These are phyloP conservation scores for Candolleomyces aberdarensis DNA, from an alignment of 768 basidiomycete genomes.

Conservation along the genomic window DNA sequence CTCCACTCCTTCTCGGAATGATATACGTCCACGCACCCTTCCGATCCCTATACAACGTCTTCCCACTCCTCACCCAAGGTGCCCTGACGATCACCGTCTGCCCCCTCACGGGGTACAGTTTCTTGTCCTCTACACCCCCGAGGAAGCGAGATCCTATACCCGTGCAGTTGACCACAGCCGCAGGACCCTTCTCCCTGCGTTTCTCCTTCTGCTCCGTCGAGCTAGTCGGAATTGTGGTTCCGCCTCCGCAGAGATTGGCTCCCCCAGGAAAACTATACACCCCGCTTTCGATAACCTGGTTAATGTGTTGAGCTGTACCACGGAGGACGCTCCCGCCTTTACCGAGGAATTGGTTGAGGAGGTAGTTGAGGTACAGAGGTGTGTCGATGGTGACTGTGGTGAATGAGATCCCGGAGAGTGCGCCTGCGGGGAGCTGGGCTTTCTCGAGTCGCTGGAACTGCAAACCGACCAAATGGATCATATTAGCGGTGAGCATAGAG, in stretches of 20 bases:
- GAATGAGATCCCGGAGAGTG: conserved; percentile 48
- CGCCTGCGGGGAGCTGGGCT: conserved; percentile 35
- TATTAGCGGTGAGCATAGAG: neutral
- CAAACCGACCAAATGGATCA: neutral
- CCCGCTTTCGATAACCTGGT: conserved; percentile 48
- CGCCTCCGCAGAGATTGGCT: too few species aligned
- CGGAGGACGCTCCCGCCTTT: conserved; percentile 52
- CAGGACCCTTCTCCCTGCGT: neutral
- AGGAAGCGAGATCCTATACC: conserved; percentile 75
- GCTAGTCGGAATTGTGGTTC: too few species aligned
- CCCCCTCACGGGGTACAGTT: conserved; percentile 74
- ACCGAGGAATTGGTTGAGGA: conserved; percentile 53
- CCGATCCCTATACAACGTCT: conserved; percentile 36
- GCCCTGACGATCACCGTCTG: conserved; percentile 78
- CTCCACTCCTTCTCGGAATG: conserved; percentile 59
- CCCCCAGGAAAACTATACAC: neutral
- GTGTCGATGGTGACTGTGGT: conserved; percentile 64
- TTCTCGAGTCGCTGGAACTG: conserved; percentile 1
- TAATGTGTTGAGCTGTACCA: conserved; percentile 53
- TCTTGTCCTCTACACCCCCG: conserved; percentile 77
- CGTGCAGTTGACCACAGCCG: conserved; percentile 41
- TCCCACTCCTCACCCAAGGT: conserved; percentile 59
- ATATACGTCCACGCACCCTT: conserved; percentile 54
- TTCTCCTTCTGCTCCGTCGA: too few species aligned
- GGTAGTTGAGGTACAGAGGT: conserved; percentile 59